Percentiles rank a stretch among this genome's conserved stretches.
Conservation (phyloP, 1,139 yeast species). For the Hansenula sp. region DNA sequence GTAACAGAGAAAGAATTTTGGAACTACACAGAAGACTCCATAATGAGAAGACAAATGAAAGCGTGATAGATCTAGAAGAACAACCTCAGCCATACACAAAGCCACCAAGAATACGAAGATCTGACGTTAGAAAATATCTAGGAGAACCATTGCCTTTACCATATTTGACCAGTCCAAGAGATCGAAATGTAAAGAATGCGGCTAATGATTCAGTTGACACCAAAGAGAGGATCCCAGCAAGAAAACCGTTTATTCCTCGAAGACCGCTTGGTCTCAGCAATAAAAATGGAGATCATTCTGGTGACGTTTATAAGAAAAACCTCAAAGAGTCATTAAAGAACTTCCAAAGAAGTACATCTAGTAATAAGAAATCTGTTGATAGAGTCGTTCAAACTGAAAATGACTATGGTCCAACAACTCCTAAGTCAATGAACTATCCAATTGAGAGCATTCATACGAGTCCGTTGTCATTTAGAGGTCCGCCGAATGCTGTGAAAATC, state of each 20-base stretch:
- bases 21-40: slow-evolving; percentile 17
- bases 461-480: not conserved
- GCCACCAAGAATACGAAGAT: slow-evolving; percentile 5
- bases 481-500: not conserved
- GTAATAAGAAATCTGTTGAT: not conserved
- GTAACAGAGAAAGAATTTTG: slow-evolving; percentile 13
- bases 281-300: not conserved
- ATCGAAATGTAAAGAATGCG: not conserved
- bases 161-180: slow-evolving; percentile 17
- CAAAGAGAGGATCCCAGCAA: no score
- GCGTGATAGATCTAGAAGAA: not conserved
- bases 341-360: not conserved
- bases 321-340: slow-evolving; percentile 8
- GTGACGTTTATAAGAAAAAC: not conserved
- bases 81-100: not conserved
- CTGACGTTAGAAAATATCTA: slow-evolving; percentile 21
- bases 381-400: slow-evolving; percentile 5
- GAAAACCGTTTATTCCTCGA: not conserved
- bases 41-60: not conserved
- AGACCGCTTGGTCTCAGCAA: not conserved
- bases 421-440: not conserved
- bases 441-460: not conserved
- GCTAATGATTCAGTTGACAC: no score
- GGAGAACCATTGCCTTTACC: slow-evolving; percentile 36
- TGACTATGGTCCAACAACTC: not conserved